These are phyloP conservation scores for Citrus medica DNA, from an alignment of 345 rosid genomes.

Conservation along the genomic window DNA sequence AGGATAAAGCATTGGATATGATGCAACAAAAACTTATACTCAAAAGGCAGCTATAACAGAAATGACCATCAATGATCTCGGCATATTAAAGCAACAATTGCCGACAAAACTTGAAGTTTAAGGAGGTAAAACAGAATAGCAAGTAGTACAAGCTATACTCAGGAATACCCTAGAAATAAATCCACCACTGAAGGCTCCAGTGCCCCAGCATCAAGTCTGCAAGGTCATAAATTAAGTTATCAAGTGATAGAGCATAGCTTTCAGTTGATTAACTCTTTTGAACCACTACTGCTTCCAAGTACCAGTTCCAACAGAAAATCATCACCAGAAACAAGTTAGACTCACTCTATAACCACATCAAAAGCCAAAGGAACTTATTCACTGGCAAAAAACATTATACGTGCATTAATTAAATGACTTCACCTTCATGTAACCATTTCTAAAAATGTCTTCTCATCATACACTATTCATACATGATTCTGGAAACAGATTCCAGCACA, in stretches of 20 bases:
- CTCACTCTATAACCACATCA: not conserved
- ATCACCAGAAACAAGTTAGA: not conserved
- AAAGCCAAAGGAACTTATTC: not conserved
- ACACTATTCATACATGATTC: not conserved
- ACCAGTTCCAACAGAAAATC: not conserved
- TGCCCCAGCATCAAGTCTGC: not conserved
- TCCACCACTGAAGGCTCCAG: not conserved
- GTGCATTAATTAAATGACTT: not conserved
- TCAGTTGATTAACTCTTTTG: not conserved
- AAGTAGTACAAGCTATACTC: not conserved
- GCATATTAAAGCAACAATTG: not conserved
- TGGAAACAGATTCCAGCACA: not conserved
- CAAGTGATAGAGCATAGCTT: not conserved
- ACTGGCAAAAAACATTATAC: not conserved
- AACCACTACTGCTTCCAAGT: not conserved
- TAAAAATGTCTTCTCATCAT: not conserved
- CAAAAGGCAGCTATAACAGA: not conserved
- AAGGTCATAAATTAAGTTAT: not conserved
- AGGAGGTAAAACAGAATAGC: not conserved
- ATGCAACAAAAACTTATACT: not conserved
- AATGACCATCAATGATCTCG: not conserved
- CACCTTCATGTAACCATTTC: not conserved
- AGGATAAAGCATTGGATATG: slow-evolving; percentile 15
- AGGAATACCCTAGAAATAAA: not conserved
- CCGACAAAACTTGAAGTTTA: not conserved